Percentiles rank a stretch among this genome's conserved stretches.
These are phyloP conservation scores for Scenedesmus sp. DNA, from an alignment of 163 green algal species.

Conservation along the genomic window DNA sequence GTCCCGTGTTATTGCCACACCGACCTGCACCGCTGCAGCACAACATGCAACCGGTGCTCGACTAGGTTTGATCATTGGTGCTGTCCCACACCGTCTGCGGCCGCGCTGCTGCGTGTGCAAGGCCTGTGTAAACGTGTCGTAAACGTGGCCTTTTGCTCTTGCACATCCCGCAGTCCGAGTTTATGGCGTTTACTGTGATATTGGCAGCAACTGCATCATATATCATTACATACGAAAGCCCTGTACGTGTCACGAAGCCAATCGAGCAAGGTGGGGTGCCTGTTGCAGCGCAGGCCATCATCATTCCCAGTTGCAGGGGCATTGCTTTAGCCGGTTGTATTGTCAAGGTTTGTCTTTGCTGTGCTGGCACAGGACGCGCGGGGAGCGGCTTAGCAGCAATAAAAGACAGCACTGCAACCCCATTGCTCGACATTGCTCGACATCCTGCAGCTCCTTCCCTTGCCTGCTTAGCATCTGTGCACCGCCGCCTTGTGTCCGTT, in stretches of 20 bases:
- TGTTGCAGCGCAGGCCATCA: neutral
- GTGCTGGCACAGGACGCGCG: neutral
- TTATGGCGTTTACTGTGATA: neutral
- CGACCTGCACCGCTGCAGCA: neutral
- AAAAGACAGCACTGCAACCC: conserved; percentile 2
- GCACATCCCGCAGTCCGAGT: neutral
- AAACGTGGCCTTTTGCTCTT: neutral
- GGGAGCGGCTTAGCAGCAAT: neutral
- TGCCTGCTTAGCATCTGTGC: neutral
- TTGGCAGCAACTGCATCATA: neutral
- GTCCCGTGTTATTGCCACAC: neutral
- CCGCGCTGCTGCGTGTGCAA: neutral
- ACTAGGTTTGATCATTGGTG: neutral
- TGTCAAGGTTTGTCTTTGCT: neutral
- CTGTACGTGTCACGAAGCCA: neutral
- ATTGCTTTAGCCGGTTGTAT: neutral
- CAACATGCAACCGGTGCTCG: neutral
- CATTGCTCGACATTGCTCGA: conserved; percentile 20
- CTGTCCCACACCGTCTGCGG: neutral
- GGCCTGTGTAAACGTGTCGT: conserved; percentile 4
- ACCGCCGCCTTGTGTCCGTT: neutral
- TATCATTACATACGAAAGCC: neutral
- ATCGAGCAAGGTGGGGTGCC: conserved; percentile 1
- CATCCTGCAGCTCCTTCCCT: neutral
- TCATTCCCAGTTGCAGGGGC: too few species aligned